phyloP scores from a whole-genome alignment of 768 basidiomycete genomes.

The Leucocoprinus sp. region DNA sequence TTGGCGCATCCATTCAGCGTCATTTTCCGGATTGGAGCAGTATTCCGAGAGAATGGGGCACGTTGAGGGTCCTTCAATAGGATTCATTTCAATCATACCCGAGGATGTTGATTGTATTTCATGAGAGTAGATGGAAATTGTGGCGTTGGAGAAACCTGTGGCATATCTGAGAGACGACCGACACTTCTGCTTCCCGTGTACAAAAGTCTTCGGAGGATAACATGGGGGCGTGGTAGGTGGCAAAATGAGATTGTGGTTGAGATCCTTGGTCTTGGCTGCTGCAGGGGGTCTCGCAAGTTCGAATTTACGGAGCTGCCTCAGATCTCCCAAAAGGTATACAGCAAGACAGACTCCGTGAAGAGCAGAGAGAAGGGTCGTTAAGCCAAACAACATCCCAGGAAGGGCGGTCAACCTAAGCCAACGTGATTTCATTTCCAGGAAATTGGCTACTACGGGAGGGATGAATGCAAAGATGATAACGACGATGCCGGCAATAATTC shows the following conservation, averaged over 20 bases:
- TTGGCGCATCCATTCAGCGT: conserved; percentile 6
- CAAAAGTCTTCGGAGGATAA: not conserved
- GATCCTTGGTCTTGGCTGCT: conserved; percentile 39
- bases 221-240: conserved; percentile 2
- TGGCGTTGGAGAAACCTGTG: conserved; percentile 3
- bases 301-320: conserved; percentile 70
- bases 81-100: conserved; percentile 18
- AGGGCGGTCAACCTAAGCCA: conserved; percentile 54
- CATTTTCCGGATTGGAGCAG: conserved; percentile 4
- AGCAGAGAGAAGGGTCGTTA: conserved; percentile 53
- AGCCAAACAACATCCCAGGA: conserved; percentile 64
- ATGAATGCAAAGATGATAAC: conserved; percentile 39
- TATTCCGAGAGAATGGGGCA: conserved; percentile 7
- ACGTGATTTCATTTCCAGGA: conserved; percentile 38
- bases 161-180: not conserved
- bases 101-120: conserved; percentile 12
- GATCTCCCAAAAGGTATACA: conserved; percentile 73
- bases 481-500: conserved; percentile 53
- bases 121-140: conserved; percentile 1
- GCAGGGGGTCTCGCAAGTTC: conserved; percentile 67
- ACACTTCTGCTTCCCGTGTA: conserved; percentile 1
- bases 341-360: conserved; percentile 71
- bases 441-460: conserved; percentile 40
- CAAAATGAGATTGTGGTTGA: not conserved
- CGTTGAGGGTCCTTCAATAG: conserved; percentile 20